Conservation (phyloP, 2,329 filamentous ascomycete genomes). For the Xylaria sp. region DNA sequence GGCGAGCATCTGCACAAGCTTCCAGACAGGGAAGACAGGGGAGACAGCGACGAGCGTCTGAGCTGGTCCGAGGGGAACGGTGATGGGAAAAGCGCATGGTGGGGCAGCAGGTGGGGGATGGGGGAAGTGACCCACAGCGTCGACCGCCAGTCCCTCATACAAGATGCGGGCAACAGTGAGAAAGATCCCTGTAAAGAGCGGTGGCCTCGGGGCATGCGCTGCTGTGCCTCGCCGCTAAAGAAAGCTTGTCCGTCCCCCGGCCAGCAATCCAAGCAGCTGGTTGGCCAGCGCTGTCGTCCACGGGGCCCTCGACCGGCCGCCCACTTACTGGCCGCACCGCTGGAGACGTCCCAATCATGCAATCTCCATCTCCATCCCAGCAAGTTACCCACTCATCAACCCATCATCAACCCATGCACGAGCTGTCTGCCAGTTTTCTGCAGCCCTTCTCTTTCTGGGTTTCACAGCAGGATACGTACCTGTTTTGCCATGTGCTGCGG, state of each 20-base stretch:
- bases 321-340: neutral
- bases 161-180: constrained; percentile 34
- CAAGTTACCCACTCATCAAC: constrained; percentile 20
- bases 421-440: constrained; percentile 26
- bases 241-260: constrained; percentile 30
- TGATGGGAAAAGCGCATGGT: neutral
- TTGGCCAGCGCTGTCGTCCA: constrained; percentile 6
- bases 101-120: constrained; percentile 21
- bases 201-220: constrained; percentile 37
- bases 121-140: constrained; percentile 26
- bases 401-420: constrained; percentile 10
- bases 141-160: constrained; percentile 43
- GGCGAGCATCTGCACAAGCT: neutral
- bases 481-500: constrained; percentile 11
- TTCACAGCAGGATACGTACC: constrained; percentile 21
- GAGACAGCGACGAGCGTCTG: neutral
- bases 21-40: neutral
- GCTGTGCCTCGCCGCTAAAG: constrained; percentile 26
- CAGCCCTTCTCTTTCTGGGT: constrained; percentile 26
- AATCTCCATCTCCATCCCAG: constrained; percentile 17
- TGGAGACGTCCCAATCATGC: constrained; percentile 13
- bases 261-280: neutral
- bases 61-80: too few relatives aligned
- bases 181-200: constrained; percentile 43
- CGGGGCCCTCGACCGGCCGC: neutral